A percentile compares a stretch with the other conserved stretches of the same genome.
Evolutionary conservation across 495 filamentous ascomycete genomes (phyloP).

Genomic region (Filosporella fistucella): DNA sequence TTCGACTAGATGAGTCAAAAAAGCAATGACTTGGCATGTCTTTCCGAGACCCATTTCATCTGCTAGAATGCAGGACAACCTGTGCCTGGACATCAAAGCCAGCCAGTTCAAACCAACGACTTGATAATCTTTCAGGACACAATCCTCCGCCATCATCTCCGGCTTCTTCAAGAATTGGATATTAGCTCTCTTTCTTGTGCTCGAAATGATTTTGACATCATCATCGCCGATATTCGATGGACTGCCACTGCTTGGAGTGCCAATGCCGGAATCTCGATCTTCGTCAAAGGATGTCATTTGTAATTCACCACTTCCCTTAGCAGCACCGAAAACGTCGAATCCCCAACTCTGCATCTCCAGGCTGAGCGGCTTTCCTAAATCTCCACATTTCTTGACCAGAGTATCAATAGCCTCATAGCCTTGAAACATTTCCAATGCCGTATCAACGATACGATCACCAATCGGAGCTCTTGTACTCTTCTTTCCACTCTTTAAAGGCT

Average conservation of each 20-base stretch:
- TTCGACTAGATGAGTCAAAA: slow-evolving; percentile 77
- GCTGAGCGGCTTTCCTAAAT: slow-evolving; percentile 61
- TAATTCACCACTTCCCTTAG: slow-evolving; percentile 59
- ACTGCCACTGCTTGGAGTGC: slow-evolving; percentile 55
- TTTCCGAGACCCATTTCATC: slow-evolving; percentile 99
- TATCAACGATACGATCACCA: slow-evolving; percentile 69
- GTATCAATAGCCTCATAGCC: slow-evolving; percentile 74
- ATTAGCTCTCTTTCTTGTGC: slow-evolving; percentile 28
- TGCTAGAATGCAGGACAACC: slow-evolving; percentile 82
- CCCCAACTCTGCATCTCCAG: slow-evolving; percentile 73
- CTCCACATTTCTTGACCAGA: slow-evolving; percentile 67
- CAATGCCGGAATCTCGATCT: slow-evolving; percentile 64
- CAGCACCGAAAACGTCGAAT: slow-evolving; percentile 64
- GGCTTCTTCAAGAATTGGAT: slow-evolving; percentile 63
- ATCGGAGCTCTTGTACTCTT: slow-evolving; percentile 41
- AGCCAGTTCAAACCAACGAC: slow-evolving; percentile 95
- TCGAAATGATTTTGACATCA: slow-evolving; percentile 28
- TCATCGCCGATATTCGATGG: slow-evolving; percentile 45
- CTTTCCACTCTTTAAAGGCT: slow-evolving; percentile 31
- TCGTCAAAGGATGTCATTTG: slow-evolving; percentile 58
- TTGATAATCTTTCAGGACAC: slow-evolving; percentile 86
- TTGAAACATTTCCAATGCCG: slow-evolving; percentile 64
- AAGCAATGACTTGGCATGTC: slow-evolving; percentile 93
- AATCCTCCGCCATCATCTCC: slow-evolving; percentile 60
- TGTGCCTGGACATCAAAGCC: slow-evolving; percentile 68